Percentiles rank a stretch among this genome's conserved stretches.
Conservation (phyloP, 345 rosid genomes). For the Litchi chinensis region DNA sequence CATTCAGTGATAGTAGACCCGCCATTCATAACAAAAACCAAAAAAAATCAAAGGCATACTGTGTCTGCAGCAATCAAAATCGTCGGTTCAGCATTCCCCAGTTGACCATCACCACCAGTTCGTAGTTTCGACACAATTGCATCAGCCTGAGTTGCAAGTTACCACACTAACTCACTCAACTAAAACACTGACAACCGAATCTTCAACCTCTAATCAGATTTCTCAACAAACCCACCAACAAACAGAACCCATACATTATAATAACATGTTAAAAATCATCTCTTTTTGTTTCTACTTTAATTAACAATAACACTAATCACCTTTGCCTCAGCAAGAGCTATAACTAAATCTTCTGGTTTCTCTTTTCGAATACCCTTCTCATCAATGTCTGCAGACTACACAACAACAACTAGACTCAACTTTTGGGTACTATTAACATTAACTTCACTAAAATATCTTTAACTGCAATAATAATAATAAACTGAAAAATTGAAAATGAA, state of each 20-base stretch:
- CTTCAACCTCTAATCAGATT: not conserved
- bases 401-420: not conserved
- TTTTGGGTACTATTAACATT: not conserved
- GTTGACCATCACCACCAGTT: constrained; percentile 26
- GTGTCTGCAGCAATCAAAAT: constrained; percentile 74
- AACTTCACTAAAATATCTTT: not conserved
- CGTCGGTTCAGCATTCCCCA: constrained; percentile 37
- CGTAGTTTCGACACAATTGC: constrained; percentile 55
- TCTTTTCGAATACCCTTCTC: constrained; percentile 78
- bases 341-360: constrained; percentile 83
- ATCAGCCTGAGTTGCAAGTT: constrained; percentile 65
- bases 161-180: constrained; percentile 25
- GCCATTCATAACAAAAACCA: constrained; percentile 16
- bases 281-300: too few species aligned
- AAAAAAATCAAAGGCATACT: constrained; percentile 48
- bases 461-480: not conserved
- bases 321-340: constrained; percentile 96
- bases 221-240: constrained; percentile 3
- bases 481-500: not conserved
- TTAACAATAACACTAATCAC: constrained; percentile 24
- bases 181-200: not conserved
- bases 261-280: not conserved
- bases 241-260: not conserved
- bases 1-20: constrained; percentile 26
- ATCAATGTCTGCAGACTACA: constrained; percentile 90